Evolutionary conservation across 2,329 filamentous ascomycete species (phyloP).

Genomic region (Fusarium sublunatum): DNA sequence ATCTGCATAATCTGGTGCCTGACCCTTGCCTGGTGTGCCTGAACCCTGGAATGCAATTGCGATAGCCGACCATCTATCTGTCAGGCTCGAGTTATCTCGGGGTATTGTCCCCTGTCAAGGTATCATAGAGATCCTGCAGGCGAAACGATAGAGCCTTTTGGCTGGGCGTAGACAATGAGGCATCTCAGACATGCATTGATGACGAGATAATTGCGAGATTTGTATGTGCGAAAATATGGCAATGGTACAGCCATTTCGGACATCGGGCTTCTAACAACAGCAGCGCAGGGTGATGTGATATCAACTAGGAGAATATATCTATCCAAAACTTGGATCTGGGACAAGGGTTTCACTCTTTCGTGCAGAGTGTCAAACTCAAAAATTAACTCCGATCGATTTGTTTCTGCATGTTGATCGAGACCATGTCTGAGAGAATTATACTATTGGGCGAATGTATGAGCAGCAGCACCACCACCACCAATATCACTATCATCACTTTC

Average conservation of each 20-base stretch:
- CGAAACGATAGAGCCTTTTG: not conserved
- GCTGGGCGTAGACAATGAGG: slow-evolving; percentile 11
- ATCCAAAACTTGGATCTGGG: not conserved
- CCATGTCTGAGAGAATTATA: slow-evolving; percentile 24
- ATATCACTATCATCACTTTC: slow-evolving; percentile 1
- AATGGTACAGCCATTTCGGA: not conserved
- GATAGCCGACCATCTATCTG: slow-evolving; percentile 34
- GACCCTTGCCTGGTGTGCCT: slow-evolving; percentile 3
- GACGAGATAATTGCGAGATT: slow-evolving; percentile 25
- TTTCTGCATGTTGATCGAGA: slow-evolving; percentile 11
- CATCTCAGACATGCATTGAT: slow-evolving; percentile 18
- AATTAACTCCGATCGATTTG: slow-evolving; percentile 8
- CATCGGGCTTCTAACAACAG: too few species aligned
- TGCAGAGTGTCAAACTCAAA: slow-evolving; percentile 14
- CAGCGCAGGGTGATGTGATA: too few species aligned
- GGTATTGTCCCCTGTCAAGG: slow-evolving; percentile 16
- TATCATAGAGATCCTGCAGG: slow-evolving; percentile 32
- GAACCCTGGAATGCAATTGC: slow-evolving; percentile 26
- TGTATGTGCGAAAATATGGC: slow-evolving; percentile 2
- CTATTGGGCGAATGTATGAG: slow-evolving; percentile 11
- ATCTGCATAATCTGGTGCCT: slow-evolving; percentile 20
- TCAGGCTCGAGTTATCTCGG: slow-evolving; percentile 1
- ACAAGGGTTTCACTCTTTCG: slow-evolving; percentile 2
- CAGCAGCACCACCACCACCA: slow-evolving; percentile 6
- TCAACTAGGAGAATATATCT: not conserved